Conservation (phyloP, 331 rosid genomes). For the Acacia pycnantha region DNA sequence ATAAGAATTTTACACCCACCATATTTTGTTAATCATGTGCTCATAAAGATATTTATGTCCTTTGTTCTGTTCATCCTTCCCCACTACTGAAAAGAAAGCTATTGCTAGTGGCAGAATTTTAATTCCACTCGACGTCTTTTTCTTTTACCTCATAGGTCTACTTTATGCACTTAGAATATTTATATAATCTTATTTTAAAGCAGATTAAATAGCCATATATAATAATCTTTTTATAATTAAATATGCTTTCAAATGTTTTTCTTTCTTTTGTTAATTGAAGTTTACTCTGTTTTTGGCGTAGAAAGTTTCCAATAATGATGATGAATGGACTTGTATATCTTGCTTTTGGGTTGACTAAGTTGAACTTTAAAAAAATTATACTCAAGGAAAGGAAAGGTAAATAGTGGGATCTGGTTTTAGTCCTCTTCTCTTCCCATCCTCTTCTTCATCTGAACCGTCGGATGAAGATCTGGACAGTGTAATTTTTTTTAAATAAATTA, state of each 20-base stretch:
- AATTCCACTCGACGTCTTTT: slow-evolving; percentile 26
- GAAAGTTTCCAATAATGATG: slow-evolving; percentile 33
- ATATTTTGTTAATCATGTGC: slow-evolving; percentile 29
- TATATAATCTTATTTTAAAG: background rate
- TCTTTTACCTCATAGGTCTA: slow-evolving; percentile 19
- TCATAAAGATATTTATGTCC: slow-evolving; percentile 19
- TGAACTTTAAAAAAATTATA: slow-evolving; percentile 18
- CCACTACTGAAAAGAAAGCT: slow-evolving; percentile 16
- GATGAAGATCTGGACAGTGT: too few species aligned
- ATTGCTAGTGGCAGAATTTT: slow-evolving; percentile 29
- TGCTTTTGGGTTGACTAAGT: slow-evolving; percentile 26
- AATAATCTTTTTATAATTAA: background rate
- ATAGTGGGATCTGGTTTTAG: background rate
- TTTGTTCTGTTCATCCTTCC: slow-evolving; percentile 9
- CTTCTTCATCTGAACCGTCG: too few species aligned
- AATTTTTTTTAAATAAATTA: too few species aligned
- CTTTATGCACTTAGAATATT: slow-evolving; percentile 26
- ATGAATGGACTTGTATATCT: slow-evolving; percentile 24
- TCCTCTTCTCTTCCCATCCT: too few species aligned
- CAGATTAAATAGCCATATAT: background rate
- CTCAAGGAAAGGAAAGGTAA: slow-evolving; percentile 28
- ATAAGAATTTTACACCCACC: slow-evolving; percentile 24
- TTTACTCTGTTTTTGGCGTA: slow-evolving; percentile 12
- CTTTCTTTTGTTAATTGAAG: slow-evolving; percentile 6
- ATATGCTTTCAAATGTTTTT: background rate